phyloP scores from a whole-genome alignment of 1,139 yeast genomes.

The Saccharomyces uvarum region DNA sequence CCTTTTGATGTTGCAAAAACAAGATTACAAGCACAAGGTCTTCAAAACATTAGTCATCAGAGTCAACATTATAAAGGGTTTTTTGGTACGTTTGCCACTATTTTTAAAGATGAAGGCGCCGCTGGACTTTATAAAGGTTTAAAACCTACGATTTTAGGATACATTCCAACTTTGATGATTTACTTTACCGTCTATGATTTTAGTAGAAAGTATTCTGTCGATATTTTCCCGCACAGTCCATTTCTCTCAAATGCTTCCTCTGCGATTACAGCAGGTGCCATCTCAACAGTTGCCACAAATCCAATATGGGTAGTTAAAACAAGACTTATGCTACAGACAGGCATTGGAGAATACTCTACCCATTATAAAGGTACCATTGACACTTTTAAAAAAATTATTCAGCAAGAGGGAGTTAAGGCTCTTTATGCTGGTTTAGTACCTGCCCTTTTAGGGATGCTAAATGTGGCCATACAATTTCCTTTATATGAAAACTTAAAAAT shows the following conservation, averaged over 20 bases:
- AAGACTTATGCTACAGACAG: constrained; percentile 78
- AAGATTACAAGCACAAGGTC: constrained; percentile 87
- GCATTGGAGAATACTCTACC: constrained; percentile 23
- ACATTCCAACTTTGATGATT: constrained; percentile 95
- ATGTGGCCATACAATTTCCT: constrained; percentile 96
- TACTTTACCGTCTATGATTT: constrained; percentile 85
- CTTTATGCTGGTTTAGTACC: constrained; percentile 89
- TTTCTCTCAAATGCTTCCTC: constrained; percentile 61
- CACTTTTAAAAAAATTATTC: constrained; percentile 73
- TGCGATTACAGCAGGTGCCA: constrained; percentile 85
- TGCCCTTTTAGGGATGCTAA: constrained; percentile 80
- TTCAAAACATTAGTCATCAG: constrained; percentile 16
- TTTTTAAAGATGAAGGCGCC: constrained; percentile 68
- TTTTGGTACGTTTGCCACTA: constrained; percentile 52
- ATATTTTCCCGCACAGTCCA: constrained; percentile 37
- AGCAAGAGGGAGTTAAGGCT: constrained; percentile 71
- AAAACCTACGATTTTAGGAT: constrained; percentile 85
- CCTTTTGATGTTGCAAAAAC: constrained; percentile 94
- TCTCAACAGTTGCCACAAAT: constrained; percentile 80
- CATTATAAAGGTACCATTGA: constrained; percentile 74
- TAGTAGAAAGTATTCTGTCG: constrained; percentile 49
- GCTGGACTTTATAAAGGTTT: constrained; percentile 84
- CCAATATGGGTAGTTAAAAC: constrained; percentile 75
- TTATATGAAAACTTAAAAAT: constrained; percentile 77
- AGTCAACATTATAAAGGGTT: constrained; percentile 47